Evolutionary conservation across 768 basidiomycete genomes (phyloP), one percentile per base, ranked within the genome.

Genomic region (Boletus rubescentipes): DNA sequence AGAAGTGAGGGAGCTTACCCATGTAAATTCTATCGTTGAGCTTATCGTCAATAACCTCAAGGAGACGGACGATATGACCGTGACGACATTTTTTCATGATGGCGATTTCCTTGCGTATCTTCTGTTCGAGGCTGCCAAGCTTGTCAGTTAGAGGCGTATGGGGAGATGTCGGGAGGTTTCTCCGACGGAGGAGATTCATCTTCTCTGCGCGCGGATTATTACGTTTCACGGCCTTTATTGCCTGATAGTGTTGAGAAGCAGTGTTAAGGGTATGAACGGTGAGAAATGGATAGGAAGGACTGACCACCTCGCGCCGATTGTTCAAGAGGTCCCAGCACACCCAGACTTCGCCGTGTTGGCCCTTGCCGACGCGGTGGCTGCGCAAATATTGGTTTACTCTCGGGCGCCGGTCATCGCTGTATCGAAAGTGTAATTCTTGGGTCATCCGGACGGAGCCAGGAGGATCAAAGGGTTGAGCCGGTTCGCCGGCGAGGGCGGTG

Each of bases 71-170:
- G 54, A 97, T 86, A 68, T 97, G 87, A 0, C 89, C 87, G 66
- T 97, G 93, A 43, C 86, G 77, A 64, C 91, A 88, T 67, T 97
- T 95, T 77, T 98, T 98, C 92, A 99, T 97, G 70, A 98, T 95
- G 3, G 97, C 97, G 54, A 98, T 94, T 74, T 98, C 96, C 70
- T 86, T 87, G 61, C 85, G 80, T 57, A 97, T 93, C 74, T 93
- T 92, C 58, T 84, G 79, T 66, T 93, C 92, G 30, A 84, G 84
- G 21, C 83, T 87, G 53, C 81, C 79, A 38, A 89, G 79, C 55
- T 80, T 80, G 69, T 89, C 87, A 5, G 79, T 80, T n/a, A 91
- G 72, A 23, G 83, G 79, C 0, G 79, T 73, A 55, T 83, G 81
- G 15, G 72, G 67, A 5, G 76, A 67, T 12, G 63, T 61, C 18